Percentiles rank a stretch among this genome's conserved stretches.
Evolutionary conservation across 495 filamentous ascomycete species (phyloP).

Genomic region (Xylaria grammica): DNA sequence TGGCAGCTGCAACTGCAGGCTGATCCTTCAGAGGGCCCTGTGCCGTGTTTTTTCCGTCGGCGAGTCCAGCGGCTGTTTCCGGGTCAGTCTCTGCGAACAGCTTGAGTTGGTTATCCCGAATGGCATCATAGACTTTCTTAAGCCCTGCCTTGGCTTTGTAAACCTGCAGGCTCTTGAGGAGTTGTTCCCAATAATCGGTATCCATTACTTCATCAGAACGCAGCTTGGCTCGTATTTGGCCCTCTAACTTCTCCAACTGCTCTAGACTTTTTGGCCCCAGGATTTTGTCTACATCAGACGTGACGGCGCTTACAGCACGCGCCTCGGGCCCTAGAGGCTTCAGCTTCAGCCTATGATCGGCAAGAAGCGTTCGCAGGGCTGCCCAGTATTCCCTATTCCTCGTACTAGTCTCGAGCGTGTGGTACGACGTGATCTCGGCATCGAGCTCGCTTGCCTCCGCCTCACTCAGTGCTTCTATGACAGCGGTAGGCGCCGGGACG

Average conservation of each 20-base stretch:
- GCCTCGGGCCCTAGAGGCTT: conserved; percentile 66
- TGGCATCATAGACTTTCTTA: conserved; percentile 76
- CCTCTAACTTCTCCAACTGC: conserved; percentile 82
- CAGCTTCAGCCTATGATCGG: conserved; percentile 72
- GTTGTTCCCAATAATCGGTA: conserved; percentile 95
- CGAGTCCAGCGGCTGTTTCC: conserved; percentile 67
- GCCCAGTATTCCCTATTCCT: conserved; percentile 91
- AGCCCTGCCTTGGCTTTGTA: conserved; percentile 93
- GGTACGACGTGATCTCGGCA: conserved; percentile 85
- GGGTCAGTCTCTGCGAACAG: conserved; percentile 70
- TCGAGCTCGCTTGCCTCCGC: conserved; percentile 77
- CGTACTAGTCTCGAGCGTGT: conserved; percentile 75
- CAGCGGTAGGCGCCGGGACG: conserved; percentile 78
- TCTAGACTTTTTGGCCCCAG: conserved; percentile 85
- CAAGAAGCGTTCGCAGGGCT: conserved; percentile 84
- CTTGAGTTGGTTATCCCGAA: conserved; percentile 75
- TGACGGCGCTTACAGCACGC: conserved; percentile 78
- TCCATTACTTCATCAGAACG: conserved; percentile 90
- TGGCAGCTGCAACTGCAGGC: conserved; percentile 27
- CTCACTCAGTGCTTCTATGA: conserved; percentile 77
- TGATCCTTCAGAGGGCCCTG: conserved; percentile 30
- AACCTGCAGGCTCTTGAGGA: conserved; percentile 80
- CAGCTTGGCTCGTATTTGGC: conserved; percentile 82
- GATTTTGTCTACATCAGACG: conserved; percentile 85
- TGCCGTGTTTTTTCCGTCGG: conserved; percentile 35